Evolutionary conservation across 306 rosid species (phyloP).

Genomic region (Pterocarpus santalinus): DNA sequence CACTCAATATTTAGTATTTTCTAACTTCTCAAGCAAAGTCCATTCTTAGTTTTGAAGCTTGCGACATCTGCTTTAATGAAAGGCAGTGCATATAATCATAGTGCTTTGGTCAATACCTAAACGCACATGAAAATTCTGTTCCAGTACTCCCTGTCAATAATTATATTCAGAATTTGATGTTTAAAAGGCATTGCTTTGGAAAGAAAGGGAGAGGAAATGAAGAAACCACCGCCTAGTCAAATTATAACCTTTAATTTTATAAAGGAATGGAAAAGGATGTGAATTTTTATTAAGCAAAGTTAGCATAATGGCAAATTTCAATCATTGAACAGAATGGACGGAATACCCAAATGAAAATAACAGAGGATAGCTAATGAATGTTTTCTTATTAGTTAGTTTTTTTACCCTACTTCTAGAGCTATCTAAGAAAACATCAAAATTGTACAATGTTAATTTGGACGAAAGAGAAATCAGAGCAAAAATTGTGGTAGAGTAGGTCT

Average conservation of each 20-base stretch:
- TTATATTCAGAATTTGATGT: background rate
- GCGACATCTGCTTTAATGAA: slow-evolving; percentile 40
- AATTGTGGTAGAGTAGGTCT: background rate
- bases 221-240: background rate
- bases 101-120: slow-evolving; percentile 38
- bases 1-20: slow-evolving; percentile 53
- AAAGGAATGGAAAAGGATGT: background rate
- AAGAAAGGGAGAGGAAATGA: background rate
- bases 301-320: background rate
- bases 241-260: background rate
- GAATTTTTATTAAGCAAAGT: background rate
- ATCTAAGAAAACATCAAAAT: background rate
- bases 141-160: slow-evolving; percentile 23
- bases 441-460: slow-evolving; percentile 2
- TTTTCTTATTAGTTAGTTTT: background rate
- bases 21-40: slow-evolving; percentile 64
- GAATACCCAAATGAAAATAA: background rate
- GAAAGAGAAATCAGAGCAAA: background rate
- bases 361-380: background rate
- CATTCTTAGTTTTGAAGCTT: slow-evolving; percentile 65
- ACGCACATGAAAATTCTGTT: slow-evolving; percentile 40
- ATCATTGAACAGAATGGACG: background rate
- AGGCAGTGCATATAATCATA: slow-evolving; percentile 37
- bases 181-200: background rate
- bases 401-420: background rate